Base-by-base conservation (phyloP, 2,329 filamentous ascomycete genomes). In the Colletotrichum tanaceti region DNA sequence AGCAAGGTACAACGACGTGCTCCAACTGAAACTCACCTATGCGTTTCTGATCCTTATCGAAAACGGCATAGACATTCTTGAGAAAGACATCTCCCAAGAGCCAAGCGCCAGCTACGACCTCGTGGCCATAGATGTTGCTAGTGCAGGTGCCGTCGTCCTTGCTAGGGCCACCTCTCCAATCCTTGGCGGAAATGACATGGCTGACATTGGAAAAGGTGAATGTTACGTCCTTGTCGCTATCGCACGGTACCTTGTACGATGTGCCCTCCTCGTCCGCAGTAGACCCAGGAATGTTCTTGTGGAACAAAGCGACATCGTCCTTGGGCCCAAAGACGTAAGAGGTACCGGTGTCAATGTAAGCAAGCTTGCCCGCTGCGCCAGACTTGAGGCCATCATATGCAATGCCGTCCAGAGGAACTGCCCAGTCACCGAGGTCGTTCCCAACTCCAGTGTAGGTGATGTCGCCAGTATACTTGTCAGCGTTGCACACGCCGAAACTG, bases 31-130 rank as follows among this genome's bases (percentile, higher is more conserved):
- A 77, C 83, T 76, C 77, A 87, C 90, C 91, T 71, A 94, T 87
- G 59, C 85, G 86, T 50, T 78, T 79, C 71, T 89, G 75, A 71
- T 95, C 93, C 61, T 87, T 88, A 77, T 97, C 94, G 76, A 97
- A 97, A 28, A 96, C 90, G 1, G 89, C 84, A 76, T 97, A 97
- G 18, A 97, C 93, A 73, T 97, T 97, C 82, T 97, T 97, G 70
- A 97, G 80, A 74, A 97, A 97, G 0, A 91, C 88, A 72, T 94
- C 93, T 2, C 94, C 94, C 1, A 97, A 79, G n/a, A 97, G 83
- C 93, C 93, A 97, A 35, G 89, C 73, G 73, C 82, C 84, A 0
- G 84, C 80, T 54, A 93, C 89, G 16, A 92, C 88, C 75, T 91
- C 86, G 32, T 89, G 85, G 1, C 91, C 92, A 61, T 93, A 90